Conservation (phyloP, 2,329 filamentous ascomycete species). For the Alternaria incomplexa region DNA sequence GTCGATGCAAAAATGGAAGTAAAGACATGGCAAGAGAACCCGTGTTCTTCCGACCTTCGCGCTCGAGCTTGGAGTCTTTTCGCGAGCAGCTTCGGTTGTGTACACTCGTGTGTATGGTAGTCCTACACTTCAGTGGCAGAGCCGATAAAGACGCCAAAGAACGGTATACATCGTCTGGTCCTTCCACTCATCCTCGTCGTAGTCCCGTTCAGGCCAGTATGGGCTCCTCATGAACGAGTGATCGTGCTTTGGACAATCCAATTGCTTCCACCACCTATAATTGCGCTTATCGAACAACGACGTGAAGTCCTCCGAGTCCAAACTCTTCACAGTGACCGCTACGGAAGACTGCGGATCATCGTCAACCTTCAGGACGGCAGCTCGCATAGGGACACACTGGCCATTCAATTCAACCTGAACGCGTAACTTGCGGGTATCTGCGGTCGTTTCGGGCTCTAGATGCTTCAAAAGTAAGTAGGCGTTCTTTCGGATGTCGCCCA, state of each 20-base stretch:
- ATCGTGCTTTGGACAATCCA: too few relatives aligned
- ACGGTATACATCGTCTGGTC: not conserved
- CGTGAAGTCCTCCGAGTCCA: rapidly evolving
- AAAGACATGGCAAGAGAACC: too few relatives aligned
- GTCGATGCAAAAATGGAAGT: too few relatives aligned
- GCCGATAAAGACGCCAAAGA: not conserved
- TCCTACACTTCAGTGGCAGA: not conserved
- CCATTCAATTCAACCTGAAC: not conserved
- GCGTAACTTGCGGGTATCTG: not conserved
- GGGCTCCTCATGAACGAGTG: too few relatives aligned
- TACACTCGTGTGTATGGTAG: not conserved
- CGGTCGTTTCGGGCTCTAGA: not conserved
- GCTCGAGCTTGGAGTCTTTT: too few relatives aligned
- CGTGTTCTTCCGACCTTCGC: too few relatives aligned
- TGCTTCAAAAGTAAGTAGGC: not conserved
- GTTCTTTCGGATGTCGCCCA: not conserved
- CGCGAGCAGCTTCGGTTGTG: too few relatives aligned
- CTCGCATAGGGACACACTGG: not conserved
- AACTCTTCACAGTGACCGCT: rapidly evolving
- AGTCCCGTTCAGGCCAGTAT: too few relatives aligned
- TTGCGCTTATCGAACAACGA: not conserved
- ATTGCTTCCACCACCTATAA: not conserved
- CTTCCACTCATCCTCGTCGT: too few relatives aligned
- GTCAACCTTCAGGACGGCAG: rapidly evolving
- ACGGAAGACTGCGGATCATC: rapidly evolving